Evolutionary conservation across 352 stramenopile species (phyloP), one percentile per base, ranked within the genome.

Genomic region (Peronospora destructor): DNA sequence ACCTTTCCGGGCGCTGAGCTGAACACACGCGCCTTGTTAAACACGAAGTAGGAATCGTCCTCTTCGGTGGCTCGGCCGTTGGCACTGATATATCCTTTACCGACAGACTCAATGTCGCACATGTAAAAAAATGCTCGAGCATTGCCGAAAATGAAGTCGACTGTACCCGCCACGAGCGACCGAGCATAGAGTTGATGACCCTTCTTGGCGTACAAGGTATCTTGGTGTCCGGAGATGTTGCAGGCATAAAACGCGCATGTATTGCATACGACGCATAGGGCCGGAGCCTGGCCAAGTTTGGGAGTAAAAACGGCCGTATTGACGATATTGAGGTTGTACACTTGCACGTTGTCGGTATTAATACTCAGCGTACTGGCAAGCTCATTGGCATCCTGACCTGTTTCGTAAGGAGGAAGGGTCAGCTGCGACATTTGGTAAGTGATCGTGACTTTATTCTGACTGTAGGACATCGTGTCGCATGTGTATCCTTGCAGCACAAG

Each of bases 401-500:
- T 12, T 21, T 4, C 0, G n/a, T 50, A 33, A 10, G 39, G 26
- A 32, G 40, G 32, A 8, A 57, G 38, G 28, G 50, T 32, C 23
- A 30, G 25, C 13, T 57, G 49, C 21, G 49, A 32, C 35, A 40
- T 50, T n/a, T 32, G 1, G 2, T 57, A 25, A 1, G 43, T 52
- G 19, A 59, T 59, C 17, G 51, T 59, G 12, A 53, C 51, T 11
- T 53, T 7, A 14, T 59, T 59, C 13, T 12, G 7, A 36, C 19
- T 29, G 16, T 59, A 59, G n/a, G 51, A 59, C 28, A 28, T 53
- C 14, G 42, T 17, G 21, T 53, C 28, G 28, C 51, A 59, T n/a
- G 51, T 59, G 36, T 45, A 47, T 9, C 51, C 51, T 35, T 59
- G 51, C 5, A 59, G 33, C 34, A 51, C 41, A 12, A 57, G 16